Base-by-base conservation (phyloP, 2,329 filamentous ascomycete species). In the Tolypocladium capitatum region DNA sequence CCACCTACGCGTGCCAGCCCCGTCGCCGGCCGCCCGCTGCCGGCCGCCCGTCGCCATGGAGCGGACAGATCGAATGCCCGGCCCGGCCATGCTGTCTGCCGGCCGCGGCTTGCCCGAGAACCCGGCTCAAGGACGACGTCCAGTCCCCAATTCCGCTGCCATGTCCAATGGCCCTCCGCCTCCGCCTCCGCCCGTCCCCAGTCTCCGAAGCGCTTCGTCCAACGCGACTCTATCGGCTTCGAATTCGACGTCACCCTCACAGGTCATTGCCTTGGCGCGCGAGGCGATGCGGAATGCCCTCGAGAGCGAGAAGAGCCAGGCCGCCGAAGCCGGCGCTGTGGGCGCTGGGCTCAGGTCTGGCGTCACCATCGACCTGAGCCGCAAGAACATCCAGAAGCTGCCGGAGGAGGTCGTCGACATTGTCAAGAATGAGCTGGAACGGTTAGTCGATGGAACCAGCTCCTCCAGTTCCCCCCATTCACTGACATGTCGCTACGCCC, bases 311-410 rank as follows among this genome's bases (percentile, higher is more conserved):
- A 77, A 83, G 56, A 76, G 71, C 45, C 80, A 84, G 60, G 76
- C 73, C 7, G 76, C 77, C 46, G 78, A 81, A 53, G 75, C 74
- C 40, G 75, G 73, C 51, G 72, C 74, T 51, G 72, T 78, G 53
- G 79, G 73, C 59, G 79, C 63, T 18, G 78, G 77, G 41, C 67
- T 83, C 43, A 80, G 81, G 59, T 79, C 81, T 1, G 85, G 86
- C 50, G 78, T 88, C 49, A 90, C 86, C 31, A 83, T 91, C 56
- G 84, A 90, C 63, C 66, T 90, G 53, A 86, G 84, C 63, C 80
- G 84, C 57, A 84, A 83, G 65, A 80, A 80, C 58, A 88, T 90
- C 41, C 75, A 80, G 56, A 76, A 74, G 52, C 66, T 88, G 48
- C 84, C 84, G 0, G 81, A 85, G 49, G 84, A 87, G 63, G 80